Conservation (phyloP, 1,139 yeast species). For the Nadsonia starkeyi-henricii region DNA sequence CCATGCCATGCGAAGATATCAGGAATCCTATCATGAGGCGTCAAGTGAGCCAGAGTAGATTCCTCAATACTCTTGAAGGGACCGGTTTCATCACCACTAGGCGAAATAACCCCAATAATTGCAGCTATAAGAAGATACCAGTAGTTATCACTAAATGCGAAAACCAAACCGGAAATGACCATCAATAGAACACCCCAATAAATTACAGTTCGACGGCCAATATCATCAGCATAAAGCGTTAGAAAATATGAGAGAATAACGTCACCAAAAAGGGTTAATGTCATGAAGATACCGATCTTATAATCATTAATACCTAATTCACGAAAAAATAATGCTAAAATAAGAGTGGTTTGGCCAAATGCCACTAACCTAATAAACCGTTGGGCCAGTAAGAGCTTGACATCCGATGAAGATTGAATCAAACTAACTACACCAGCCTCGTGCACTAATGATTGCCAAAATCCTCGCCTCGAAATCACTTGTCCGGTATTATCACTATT, state of each 20-base stretch:
- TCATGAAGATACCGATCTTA: constrained; percentile 68
- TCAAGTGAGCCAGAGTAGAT: constrained; percentile 69
- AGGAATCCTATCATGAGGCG: constrained; percentile 51
- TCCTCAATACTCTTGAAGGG: constrained; percentile 87
- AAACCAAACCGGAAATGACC: constrained; percentile 54
- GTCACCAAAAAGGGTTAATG: constrained; percentile 69
- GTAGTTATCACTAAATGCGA: constrained; percentile 41
- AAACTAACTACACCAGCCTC: constrained; percentile 3
- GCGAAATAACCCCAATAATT: constrained; percentile 59
- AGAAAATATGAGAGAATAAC: constrained; percentile 54
- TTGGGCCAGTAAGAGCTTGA: constrained; percentile 4
- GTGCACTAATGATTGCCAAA: not conserved
- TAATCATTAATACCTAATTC: constrained; percentile 42
- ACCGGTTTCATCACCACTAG: constrained; percentile 87
- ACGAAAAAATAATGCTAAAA: constrained; percentile 55
- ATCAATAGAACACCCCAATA: constrained; percentile 54
- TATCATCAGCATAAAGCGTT: constrained; percentile 66
- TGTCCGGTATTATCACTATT: not conserved
- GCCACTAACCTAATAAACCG: constrained; percentile 63
- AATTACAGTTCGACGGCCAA: constrained; percentile 62
- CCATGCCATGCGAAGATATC: constrained; percentile 64
- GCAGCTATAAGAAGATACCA: constrained; percentile 49
- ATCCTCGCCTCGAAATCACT: not conserved
- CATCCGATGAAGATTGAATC: constrained; percentile 2
- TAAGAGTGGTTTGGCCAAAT: constrained; percentile 72